Evolutionary conservation across 2,329 filamentous ascomycete genomes (phyloP), one percentile per base, ranked within the genome.

Genomic region (Colletotrichum filicis): DNA sequence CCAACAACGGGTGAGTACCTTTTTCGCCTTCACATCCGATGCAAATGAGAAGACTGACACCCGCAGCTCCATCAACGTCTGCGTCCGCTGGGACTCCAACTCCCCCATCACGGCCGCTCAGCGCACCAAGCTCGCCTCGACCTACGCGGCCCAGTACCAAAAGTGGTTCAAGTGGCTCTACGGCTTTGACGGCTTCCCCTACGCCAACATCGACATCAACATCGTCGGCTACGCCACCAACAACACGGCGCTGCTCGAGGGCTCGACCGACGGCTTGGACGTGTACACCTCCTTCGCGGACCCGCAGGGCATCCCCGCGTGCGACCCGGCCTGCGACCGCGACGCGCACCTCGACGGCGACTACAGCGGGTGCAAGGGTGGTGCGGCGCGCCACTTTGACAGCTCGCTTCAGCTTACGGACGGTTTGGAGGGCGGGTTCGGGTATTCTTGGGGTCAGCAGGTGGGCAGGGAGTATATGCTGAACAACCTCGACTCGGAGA

Each of bases 351-450:
- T 83, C 71, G 78, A 85, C 53, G 77, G 76, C 26, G 79, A 85
- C 68, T 85, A 85, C 74, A 77, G 76, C 68, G 75, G 78, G 22
- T 86, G 85, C 74, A 73, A 82, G 9, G 80, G 79, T 19, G 83
- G 83, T 9, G 80, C 80, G 0, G 79, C 73, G 26, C 76, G 79
- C 16, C 85, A 85, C 77, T 87, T 86, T 71, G 83, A 86, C 74
- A 78, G 84, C 75, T 83, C 81, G 3, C 81, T 87, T 53, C 87
- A 85, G 85, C 79, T 87, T 12, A 86, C 85, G 0, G 83, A 83
- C 37, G 85, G 84, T 5, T 80, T 87, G 67, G 35, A 76, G 4
- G 85, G 85, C 32, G 85, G 85, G 59, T 80, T 83, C 2, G 85
- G 85, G 56, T 84, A 84, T 57, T 83, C 86, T 66, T 87, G 85